Evolutionary conservation across 164 flowering plant species (phyloP).

Genomic region (Stephania yunnanensis): DNA sequence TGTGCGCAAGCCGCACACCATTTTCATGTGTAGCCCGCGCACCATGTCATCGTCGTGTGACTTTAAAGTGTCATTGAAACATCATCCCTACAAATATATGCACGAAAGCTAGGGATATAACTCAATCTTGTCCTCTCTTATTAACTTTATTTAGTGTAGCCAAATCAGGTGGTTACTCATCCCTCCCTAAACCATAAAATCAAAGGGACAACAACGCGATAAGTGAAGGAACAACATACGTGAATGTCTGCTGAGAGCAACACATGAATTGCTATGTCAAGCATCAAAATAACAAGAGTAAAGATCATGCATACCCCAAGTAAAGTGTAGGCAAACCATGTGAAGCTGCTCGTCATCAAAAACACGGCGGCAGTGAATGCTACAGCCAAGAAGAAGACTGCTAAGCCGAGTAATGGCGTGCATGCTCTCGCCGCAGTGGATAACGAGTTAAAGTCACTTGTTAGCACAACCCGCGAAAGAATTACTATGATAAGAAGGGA

Average conservation of each 20-base stretch:
- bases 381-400: neutral
- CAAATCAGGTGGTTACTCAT: too few relatives aligned
- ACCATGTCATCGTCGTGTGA: too few relatives aligned
- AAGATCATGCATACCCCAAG: neutral
- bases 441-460: neutral
- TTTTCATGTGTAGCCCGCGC: too few relatives aligned
- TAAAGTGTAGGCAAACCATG: neutral
- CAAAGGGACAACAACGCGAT: too few relatives aligned
- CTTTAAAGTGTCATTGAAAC: too few relatives aligned
- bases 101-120: too few relatives aligned
- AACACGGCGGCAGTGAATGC: neutral
- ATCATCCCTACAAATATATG: too few relatives aligned
- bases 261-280: neutral
- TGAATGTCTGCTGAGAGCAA: neutral
- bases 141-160: too few relatives aligned
- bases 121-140: too few relatives aligned
- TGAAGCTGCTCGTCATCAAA: neutral
- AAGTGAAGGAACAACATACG: neutral
- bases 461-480: neutral
- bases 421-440: neutral
- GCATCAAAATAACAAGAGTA: neutral
- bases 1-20: too few relatives aligned
- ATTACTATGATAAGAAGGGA: neutral
- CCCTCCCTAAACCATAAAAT: too few relatives aligned
- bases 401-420: neutral